A percentile compares a stretch with the other conserved stretches of the same genome.
phyloP scores from a whole-genome alignment of 1,139 yeast genomes.

The Nakaseomyces delphensis region DNA sequence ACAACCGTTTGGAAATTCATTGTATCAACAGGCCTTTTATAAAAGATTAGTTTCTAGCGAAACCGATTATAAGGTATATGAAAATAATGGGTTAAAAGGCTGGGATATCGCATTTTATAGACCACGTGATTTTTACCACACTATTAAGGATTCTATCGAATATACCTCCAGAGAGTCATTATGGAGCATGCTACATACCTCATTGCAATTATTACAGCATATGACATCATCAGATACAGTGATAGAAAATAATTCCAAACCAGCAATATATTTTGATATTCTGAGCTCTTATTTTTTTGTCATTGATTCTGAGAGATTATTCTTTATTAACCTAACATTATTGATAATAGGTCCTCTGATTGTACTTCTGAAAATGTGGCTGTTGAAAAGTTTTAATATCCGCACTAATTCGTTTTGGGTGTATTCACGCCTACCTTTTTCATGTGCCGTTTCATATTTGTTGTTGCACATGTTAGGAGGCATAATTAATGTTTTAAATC shows the following conservation, averaged over 20 bases:
- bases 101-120: constrained; percentile 67
- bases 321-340: constrained; percentile 42
- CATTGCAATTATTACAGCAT: constrained; percentile 49
- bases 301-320: constrained; percentile 41
- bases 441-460: constrained; percentile 39
- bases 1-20: constrained; percentile 67
- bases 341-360: constrained; percentile 50
- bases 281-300: constrained; percentile 49
- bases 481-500: constrained; percentile 34
- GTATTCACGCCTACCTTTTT: constrained; percentile 50
- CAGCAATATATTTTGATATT: constrained; percentile 56
- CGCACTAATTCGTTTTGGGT: constrained; percentile 32
- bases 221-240: constrained; percentile 32
- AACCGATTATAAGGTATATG: constrained; percentile 75
- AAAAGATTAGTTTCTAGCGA: constrained; percentile 66
- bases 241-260: constrained; percentile 27
- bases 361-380: constrained; percentile 40
- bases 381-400: constrained; percentile 46
- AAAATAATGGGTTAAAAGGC: constrained; percentile 64
- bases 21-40: constrained; percentile 77
- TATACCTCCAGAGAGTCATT: constrained; percentile 53
- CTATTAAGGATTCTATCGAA: constrained; percentile 59
- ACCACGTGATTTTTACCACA: constrained; percentile 80
- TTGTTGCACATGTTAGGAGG: constrained; percentile 31
- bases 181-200: constrained; percentile 73